Conservation (phyloP, 495 filamentous ascomycete genomes). For the Bombardia bombarda region DNA sequence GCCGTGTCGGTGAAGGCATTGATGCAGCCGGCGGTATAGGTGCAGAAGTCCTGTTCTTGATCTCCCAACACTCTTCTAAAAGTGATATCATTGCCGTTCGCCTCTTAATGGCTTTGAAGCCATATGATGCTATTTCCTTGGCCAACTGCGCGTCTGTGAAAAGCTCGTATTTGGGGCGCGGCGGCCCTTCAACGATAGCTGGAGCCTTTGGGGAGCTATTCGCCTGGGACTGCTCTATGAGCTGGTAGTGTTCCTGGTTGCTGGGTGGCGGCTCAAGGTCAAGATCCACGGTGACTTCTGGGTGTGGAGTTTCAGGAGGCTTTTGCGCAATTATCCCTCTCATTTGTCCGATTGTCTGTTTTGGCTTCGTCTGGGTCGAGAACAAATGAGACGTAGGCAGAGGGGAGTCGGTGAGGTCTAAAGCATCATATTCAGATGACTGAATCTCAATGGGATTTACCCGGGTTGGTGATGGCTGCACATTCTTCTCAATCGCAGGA, state of each 20-base stretch:
- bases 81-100: conserved; percentile 64
- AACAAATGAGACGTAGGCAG: conserved; percentile 1
- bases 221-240: conserved; percentile 11
- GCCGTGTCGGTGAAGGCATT: conserved; percentile 18
- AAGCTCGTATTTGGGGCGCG: conserved; percentile 51
- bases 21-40: conserved; percentile 8
- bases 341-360: too few species aligned
- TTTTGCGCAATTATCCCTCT: background rate
- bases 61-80: conserved; percentile 66
- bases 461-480: background rate
- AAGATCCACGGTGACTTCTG: background rate
- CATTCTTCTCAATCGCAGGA: background rate
- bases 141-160: conserved; percentile 58
- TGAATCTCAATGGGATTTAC: conserved; percentile 5
- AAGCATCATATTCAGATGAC: conserved; percentile 9
- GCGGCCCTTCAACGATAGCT: conserved; percentile 8
- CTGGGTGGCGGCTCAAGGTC: conserved; percentile 25
- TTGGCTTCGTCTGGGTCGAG: conserved; percentile 1
- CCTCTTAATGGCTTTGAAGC: conserved; percentile 67
- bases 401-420: conserved; percentile 1
- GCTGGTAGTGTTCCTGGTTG: conserved; percentile 22
- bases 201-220: conserved; percentile 2
- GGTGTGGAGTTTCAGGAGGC: background rate
- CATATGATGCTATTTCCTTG: conserved; percentile 54
- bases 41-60: conserved; percentile 24